Evolutionary conservation across 2,329 filamentous ascomycete species (phyloP), one percentile per base, ranked within the genome.

Genomic region (Fusarium newnesense): DNA sequence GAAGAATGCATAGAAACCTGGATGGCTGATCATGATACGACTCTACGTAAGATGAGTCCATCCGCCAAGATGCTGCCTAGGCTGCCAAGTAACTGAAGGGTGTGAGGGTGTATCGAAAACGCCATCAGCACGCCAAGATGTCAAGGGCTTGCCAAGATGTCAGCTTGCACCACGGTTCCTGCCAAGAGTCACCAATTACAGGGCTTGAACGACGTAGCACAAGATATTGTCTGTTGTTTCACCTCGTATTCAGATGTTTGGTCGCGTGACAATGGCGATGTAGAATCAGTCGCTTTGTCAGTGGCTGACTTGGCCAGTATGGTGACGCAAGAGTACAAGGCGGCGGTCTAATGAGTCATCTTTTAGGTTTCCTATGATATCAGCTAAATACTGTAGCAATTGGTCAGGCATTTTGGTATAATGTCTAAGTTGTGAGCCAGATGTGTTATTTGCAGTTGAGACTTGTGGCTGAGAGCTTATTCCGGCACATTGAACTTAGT

Each of bases 81-180:
- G 24, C 24, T 34, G 47, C 52, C 47, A 67, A 71, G 57, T 21
- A 5, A n/a, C 21, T 12, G n/a, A 26, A 2, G 1, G 12, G 11
- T 32, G 15, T 43, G 18, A 57, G 43, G 42, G 43, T 30, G 52
- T 37, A 34, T 16, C 36, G 9, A 12, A 16, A 16, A 64, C 37
- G 28, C 28, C n/a, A 26, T 49, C 28, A 43, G 34, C n/a, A 36
- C 30, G 69, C 54, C 54, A 72, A 58, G 40, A 30, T 11, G 16
- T 26, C 8, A 34, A 34, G 15, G 47, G 36, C 26, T 43, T 57
- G 59, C 69, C 69, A 69, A 66, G 64, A 32, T 18, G 7, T 46
- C 34, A 34, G 34, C 56, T 60, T 39, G 8, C 28, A 26, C 18
- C 16, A 28, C 26, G 19, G 26, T 43, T 19, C 44, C 15, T 36